These are phyloP conservation scores for Coleophoma cylindrospora DNA, from an alignment of 2,329 filamentous ascomycete genomes.

Conservation along the genomic window DNA sequence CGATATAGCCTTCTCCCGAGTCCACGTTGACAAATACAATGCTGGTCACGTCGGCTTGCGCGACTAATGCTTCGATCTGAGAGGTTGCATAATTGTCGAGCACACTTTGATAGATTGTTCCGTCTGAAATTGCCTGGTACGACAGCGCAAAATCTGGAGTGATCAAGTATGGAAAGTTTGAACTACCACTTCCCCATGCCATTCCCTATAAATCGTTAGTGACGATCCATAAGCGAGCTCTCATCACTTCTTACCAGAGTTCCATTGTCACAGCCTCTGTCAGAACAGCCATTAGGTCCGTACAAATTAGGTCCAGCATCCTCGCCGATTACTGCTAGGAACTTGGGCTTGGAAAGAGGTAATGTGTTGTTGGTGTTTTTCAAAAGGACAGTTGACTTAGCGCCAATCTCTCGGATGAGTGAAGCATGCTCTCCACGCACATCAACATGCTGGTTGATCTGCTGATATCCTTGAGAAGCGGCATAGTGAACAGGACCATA, in stretches of 20 bases:
- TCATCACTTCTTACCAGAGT: constrained; percentile 38
- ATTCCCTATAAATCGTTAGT: constrained; percentile 61
- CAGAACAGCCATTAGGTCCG: constrained; percentile 73
- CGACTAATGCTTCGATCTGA: constrained; percentile 55
- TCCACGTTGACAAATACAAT: constrained; percentile 89
- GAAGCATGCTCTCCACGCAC: constrained; percentile 71
- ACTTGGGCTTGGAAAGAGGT: constrained; percentile 73
- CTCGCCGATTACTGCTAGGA: constrained; percentile 73
- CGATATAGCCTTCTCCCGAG: constrained; percentile 82
- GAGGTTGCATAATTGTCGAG: constrained; percentile 65
- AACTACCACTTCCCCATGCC: constrained; percentile 73
- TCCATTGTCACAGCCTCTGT: constrained; percentile 46
- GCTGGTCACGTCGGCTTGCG: constrained; percentile 60
- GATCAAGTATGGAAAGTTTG: constrained; percentile 72
- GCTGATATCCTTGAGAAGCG: constrained; percentile 54
- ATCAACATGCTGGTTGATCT: constrained; percentile 78
- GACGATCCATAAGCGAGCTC: constrained; percentile 42
- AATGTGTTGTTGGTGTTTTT: constrained; percentile 73
- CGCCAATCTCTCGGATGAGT: constrained; percentile 71
- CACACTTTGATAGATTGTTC: constrained; percentile 59
- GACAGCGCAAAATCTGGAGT: constrained; percentile 71
- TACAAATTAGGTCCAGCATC: constrained; percentile 72
- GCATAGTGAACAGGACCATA: constrained; percentile 64
- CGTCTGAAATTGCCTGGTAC: constrained; percentile 55
- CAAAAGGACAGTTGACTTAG: constrained; percentile 79